Evolutionary conservation across 345 rosid genomes (phyloP).

Genomic region (Garcia nutans): DNA sequence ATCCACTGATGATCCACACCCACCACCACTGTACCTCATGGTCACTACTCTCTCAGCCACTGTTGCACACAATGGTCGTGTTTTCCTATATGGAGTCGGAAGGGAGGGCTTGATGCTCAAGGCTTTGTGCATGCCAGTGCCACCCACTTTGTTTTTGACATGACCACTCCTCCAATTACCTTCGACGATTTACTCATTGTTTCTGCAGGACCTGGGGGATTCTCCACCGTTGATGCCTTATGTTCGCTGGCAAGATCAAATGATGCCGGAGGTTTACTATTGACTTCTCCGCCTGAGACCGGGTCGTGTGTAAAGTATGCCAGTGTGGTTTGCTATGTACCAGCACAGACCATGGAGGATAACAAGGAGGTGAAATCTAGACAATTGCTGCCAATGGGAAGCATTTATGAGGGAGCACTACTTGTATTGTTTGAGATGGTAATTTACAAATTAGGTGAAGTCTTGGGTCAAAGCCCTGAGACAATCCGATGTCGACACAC

Average conservation of each 20-base stretch:
- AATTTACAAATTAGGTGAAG: slow-evolving; percentile 60
- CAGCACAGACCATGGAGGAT: slow-evolving; percentile 82
- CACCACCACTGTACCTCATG: slow-evolving; percentile 52
- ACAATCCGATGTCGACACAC: slow-evolving; percentile 84
- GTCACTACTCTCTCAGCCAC: slow-evolving; percentile 46
- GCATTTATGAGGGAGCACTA: slow-evolving; percentile 82
- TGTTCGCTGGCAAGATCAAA: slow-evolving; percentile 57
- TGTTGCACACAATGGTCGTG: slow-evolving; percentile 42
- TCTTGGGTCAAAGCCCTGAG: slow-evolving; percentile 55
- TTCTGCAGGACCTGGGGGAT: slow-evolving; percentile 42
- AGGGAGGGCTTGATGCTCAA: slow-evolving; percentile 87
- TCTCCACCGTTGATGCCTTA: slow-evolving; percentile 83
- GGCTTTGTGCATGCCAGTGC: slow-evolving; percentile 85
- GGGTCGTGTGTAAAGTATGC: slow-evolving; percentile 66
- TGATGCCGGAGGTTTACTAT: slow-evolving; percentile 58
- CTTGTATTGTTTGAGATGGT: slow-evolving; percentile 93
- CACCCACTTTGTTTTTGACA: slow-evolving; percentile 70
- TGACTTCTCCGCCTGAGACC: slow-evolving; percentile 67
- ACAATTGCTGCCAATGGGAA: slow-evolving; percentile 84
- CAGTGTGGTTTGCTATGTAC: slow-evolving; percentile 56
- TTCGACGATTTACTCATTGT: slow-evolving; percentile 65
- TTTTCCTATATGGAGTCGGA: slow-evolving; percentile 86
- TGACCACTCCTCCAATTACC: slow-evolving; percentile 77
- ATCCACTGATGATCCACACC: slow-evolving; percentile 42
- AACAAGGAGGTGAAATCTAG: slow-evolving; percentile 23